Evolutionary conservation across 495 filamentous ascomycete species (phyloP), one percentile per base, ranked within the genome.

Genomic region (Trichocladium uniseriatum): DNA sequence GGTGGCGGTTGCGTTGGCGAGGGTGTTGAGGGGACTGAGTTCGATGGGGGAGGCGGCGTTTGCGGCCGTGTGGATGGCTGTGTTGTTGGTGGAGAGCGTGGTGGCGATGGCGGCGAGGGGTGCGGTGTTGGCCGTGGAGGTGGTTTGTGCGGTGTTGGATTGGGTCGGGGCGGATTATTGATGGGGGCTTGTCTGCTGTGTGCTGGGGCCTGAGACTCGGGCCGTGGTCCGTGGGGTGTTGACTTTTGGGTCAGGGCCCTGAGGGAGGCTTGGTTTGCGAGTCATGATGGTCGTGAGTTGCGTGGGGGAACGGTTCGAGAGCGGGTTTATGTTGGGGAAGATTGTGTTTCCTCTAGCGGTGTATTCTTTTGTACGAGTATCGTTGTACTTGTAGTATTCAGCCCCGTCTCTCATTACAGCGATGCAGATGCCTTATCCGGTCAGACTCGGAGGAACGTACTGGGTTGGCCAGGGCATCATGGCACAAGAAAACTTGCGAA

Each of bases 131-230:
- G 63, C 53, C 2, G 55, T 64, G 0, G 61, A 63, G 47, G 45
- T 57, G 27, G 42, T 64, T 3, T 66, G 59, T 47, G 61, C 51
- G 5, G 45, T 62, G 15, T 35, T 64, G 48, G 63, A 66, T 38
- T 66, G 63, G 63, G 56, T 64, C 5, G 63, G 63, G 16, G 61
- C 61, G 5, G 63, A 60, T 35, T 64, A 62, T 53, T 66, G 35
- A 55, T 24, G 4, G 4, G 24, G 24, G 4, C 24, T 27, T 8
- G 24, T 27, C 4, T 27, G 24, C 3, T 27, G 24, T 3, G 24
- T 3, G 24, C 8, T 27, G 24, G 24, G 24, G 24, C 3, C 24
- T 27, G 24, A 27, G 24, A n/a, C n/a, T n/a, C n/a, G n/a, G n/a
- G n/a, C n/a, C n/a, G n/a, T n/a, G n/a, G n/a, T n/a, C n/a, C n/a